phyloP scores from a whole-genome alignment of 768 basidiomycete genomes.

The Termitomyces sp. region DNA sequence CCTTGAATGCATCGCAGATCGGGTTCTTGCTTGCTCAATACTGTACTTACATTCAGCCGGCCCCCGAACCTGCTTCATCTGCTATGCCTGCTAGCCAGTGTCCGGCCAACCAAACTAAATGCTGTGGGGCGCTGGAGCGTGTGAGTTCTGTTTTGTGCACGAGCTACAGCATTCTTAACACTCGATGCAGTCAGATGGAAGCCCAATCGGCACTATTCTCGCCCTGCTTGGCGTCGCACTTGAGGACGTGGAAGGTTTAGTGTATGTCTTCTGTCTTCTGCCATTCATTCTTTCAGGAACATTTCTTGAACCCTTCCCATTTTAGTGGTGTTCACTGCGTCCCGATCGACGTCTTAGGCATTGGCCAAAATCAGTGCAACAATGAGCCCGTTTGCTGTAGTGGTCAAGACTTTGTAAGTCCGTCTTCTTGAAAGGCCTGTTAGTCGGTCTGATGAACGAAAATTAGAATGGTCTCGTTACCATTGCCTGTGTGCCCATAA shows the following conservation, averaged over 20 bases:
- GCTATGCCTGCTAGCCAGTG: constrained; percentile 18
- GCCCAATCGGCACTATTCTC: constrained; percentile 16
- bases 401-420: constrained; percentile 23
- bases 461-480: constrained; percentile 26
- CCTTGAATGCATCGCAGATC: neutral
- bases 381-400: constrained; percentile 35
- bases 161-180: neutral
- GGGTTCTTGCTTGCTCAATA: neutral
- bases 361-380: constrained; percentile 20
- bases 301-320: neutral
- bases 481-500: constrained; percentile 34
- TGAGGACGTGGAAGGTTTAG: constrained; percentile 20
- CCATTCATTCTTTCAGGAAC: neutral
- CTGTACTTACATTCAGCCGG: neutral
- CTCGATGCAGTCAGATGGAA: constrained; percentile 16
- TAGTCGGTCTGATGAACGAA: neutral
- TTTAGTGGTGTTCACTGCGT: constrained; percentile 25
- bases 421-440: neutral
- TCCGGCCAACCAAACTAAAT: constrained; percentile 16
- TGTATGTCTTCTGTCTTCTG: constrained; percentile 19
- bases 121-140: constrained; percentile 21
- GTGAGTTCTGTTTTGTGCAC: constrained; percentile 2
- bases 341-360: constrained; percentile 21
- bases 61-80: constrained; percentile 10
- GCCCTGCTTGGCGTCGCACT: constrained; percentile 20